These are phyloP conservation scores for Zasmidium angulare DNA, from an alignment of 2,329 filamentous ascomycete species.

Conservation along the genomic window DNA sequence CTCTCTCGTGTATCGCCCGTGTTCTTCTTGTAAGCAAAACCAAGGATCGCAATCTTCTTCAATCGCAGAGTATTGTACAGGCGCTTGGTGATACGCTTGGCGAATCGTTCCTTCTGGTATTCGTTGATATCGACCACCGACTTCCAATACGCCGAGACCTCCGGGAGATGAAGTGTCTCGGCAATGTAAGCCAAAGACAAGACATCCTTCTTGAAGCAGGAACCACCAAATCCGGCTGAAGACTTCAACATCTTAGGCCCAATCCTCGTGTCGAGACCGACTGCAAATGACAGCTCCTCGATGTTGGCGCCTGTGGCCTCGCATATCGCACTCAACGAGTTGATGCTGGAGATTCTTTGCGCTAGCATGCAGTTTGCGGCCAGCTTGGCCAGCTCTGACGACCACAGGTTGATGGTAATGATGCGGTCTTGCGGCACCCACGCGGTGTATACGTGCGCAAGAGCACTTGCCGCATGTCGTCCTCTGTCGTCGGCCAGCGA, in stretches of 20 bases:
- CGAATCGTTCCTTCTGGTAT: constrained; percentile 69
- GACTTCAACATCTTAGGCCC: constrained; percentile 72
- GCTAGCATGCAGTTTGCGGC: constrained; percentile 79
- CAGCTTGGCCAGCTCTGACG: constrained; percentile 75
- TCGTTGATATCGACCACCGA: constrained; percentile 75
- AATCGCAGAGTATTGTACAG: constrained; percentile 67
- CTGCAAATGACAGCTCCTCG: constrained; percentile 66
- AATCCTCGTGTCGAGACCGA: constrained; percentile 68
- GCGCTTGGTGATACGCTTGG: constrained; percentile 62
- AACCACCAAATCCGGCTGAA: constrained; percentile 75
- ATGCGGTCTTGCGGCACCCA: constrained; percentile 71
- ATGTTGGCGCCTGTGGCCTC: constrained; percentile 74
- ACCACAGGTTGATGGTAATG: constrained; percentile 72
- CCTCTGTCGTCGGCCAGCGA: constrained; percentile 62
- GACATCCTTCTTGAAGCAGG: constrained; percentile 80
- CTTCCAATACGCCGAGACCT: constrained; percentile 75
- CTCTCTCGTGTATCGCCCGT: constrained; percentile 73
- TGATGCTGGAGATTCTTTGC: constrained; percentile 78
- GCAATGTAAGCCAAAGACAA: constrained; percentile 72
- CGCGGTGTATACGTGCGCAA: constrained; percentile 65
- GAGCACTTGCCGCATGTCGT: constrained; percentile 60
- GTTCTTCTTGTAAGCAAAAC: constrained; percentile 78
- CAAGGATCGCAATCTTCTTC: constrained; percentile 71
- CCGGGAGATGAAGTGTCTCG: constrained; percentile 65
- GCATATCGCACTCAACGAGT: constrained; percentile 76